Evolutionary conservation across 2,329 filamentous ascomycete species (phyloP).

Genomic region (Diaporthe australafricana): DNA sequence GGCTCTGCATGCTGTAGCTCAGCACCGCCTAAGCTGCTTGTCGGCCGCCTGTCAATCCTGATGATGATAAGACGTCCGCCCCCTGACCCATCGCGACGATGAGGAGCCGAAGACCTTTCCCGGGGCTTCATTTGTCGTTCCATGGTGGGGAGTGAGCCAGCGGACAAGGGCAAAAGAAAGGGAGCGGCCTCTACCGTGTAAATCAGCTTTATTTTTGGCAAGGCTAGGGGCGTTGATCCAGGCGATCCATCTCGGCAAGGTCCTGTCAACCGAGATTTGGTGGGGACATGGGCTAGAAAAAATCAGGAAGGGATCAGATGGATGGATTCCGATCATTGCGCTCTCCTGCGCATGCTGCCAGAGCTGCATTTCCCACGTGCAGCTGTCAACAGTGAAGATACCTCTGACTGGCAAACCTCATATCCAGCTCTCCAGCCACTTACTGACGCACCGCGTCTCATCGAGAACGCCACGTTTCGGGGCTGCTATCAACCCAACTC

Average conservation of each 20-base stretch:
- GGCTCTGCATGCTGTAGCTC: neutral
- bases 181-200: constrained; percentile 8
- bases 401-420: neutral
- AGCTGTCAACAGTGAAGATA: constrained; percentile 5
- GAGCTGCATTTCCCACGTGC: constrained; percentile 2
- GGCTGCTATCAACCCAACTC: neutral
- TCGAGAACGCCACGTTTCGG: neutral
- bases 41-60: constrained; percentile 27
- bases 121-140: neutral
- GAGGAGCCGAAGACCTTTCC: neutral
- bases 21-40: neutral
- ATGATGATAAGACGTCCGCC: constrained; percentile 9
- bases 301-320: constrained; percentile 16
- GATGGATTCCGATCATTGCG: constrained; percentile 10
- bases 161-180: constrained; percentile 4
- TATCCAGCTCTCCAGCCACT: neutral
- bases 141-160: constrained; percentile 17
- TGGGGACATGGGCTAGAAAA: constrained; percentile 5
- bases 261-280: constrained; percentile 26
- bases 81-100: neutral
- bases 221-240: constrained; percentile 25
- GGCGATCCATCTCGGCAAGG: constrained; percentile 33
- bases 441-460: neutral
- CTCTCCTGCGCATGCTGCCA: constrained; percentile 8
- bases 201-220: constrained; percentile 32